Evolutionary conservation across 2,329 filamentous ascomycete species (phyloP).

Genomic region (Penicillium sp.): DNA sequence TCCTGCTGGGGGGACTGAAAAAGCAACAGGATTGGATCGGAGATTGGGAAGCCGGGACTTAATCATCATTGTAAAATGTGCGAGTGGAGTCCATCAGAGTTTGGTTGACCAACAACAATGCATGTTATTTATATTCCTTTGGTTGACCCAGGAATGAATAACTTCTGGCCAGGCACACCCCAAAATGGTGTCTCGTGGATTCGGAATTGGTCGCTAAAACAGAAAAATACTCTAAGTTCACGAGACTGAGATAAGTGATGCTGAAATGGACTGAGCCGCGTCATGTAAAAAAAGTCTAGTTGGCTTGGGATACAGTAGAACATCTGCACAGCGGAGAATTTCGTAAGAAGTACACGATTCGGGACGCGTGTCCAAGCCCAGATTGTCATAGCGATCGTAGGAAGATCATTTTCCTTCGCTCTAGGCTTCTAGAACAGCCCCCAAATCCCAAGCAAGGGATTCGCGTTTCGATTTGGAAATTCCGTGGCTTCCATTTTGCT

Average conservation of each 20-base stretch:
- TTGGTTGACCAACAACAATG: slow-evolving; percentile 3
- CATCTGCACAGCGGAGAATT: neutral
- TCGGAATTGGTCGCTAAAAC: neutral
- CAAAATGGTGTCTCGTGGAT: neutral
- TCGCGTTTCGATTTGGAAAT: neutral
- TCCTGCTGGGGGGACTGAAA: neutral
- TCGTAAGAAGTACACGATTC: slow-evolving; percentile 2
- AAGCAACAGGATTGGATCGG: slow-evolving; percentile 11
- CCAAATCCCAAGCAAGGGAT: neutral
- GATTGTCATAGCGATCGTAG: slow-evolving; percentile 4
- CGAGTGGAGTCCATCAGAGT: slow-evolving; percentile 2
- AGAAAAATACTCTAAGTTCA: neutral
- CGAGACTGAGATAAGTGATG: neutral
- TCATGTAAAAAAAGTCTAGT: neutral
- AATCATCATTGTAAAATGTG: slow-evolving; percentile 2
- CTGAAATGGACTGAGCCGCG: neutral
- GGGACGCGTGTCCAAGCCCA: slow-evolving; percentile 8
- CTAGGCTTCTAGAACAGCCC: slow-evolving; percentile 7
- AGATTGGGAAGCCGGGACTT: slow-evolving; percentile 7
- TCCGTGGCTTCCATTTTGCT: neutral
- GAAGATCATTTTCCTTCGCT: neutral
- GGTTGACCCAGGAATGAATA: slow-evolving; percentile 2
- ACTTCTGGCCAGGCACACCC: slow-evolving; percentile 1
- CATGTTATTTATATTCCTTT: slow-evolving; percentile 9
- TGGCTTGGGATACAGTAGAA: neutral